Base-by-base conservation (phyloP, 108 stramenopile species). In the Skeletonema costatum region DNA sequence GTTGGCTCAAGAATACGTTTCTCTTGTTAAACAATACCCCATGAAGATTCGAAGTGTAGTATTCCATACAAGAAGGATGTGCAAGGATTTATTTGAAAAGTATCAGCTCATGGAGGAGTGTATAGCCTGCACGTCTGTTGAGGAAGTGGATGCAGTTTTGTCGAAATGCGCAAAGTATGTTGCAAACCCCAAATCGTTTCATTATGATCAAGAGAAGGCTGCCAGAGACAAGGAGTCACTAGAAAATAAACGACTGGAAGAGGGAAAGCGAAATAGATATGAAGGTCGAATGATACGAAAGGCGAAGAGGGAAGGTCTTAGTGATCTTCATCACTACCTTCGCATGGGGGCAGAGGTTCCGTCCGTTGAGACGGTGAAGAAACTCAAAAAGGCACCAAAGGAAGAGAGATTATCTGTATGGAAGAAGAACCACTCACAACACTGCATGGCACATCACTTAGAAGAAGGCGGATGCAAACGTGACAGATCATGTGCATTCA, bases 271-370 rank as follows among this genome's bases (percentile, higher is more conserved):
- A 30, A 96, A 96, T 56, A 82, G 76, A 6, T 98, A 87, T 60
- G 97, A 96, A 86, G 93, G 80, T 8, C 78, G 97, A 19, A 98
- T 98, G 97, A 84, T 93, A 31, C 85, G 97, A 6, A 98, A 98
- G 88, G 97, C 97, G 9, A 98, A 98, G 78, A 86, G 97, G 56
- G 97, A 98, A 87, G 92, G 92, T 0, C 85, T 87, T 64, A 42
- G 53, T 44, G 92, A 93, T 68, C 71, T 89, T 29, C 86, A 90
- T 53, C 85, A 86, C 67, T 91, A 98, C 73, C 74, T 98, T 42
- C 87, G 89, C 14, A 82, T 92, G 60, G 97, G 97, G 13, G 87
- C 89, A 13, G 91, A 82, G 38, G 83, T 93, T 9, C 97, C 97
- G 9, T 88, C 90, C 1, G 39, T 48, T 9, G 83, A 71, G 9